Evolutionary conservation across 1,284 basidiomycete genomes (phyloP).

Genomic region (Microbotryum silenes-acaulis): DNA sequence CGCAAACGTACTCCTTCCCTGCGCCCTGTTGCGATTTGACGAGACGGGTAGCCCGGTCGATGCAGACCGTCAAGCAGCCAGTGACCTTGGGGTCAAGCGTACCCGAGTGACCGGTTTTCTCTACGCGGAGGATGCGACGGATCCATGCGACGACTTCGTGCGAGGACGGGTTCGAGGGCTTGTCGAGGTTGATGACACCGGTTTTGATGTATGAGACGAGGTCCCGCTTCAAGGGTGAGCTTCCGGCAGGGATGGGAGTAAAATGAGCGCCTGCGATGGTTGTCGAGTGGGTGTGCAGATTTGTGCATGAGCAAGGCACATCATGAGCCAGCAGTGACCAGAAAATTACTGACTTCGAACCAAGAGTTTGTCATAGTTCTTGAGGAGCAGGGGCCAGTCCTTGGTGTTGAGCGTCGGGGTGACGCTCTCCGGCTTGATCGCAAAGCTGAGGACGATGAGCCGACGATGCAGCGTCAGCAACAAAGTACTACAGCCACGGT

Average conservation of each 20-base stretch:
- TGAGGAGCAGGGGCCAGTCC: conserved; percentile 94
- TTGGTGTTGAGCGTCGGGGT: conserved; percentile 63
- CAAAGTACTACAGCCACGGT: neutral
- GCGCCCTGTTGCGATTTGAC: conserved; percentile 93
- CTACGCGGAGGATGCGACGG: conserved; percentile 85
- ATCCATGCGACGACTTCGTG: conserved; percentile 99
- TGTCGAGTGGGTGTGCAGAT: conserved; percentile 53
- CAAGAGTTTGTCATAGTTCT: conserved; percentile 86
- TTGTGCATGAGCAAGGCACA: neutral
- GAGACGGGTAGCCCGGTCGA: conserved; percentile 98
- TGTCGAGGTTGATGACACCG: conserved; percentile 98
- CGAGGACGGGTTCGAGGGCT: conserved; percentile 99
- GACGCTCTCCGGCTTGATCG: conserved; percentile 43
- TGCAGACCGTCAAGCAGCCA: conserved; percentile 96
- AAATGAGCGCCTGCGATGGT: conserved; percentile 78
- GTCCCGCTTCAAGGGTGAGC: conserved; percentile 77
- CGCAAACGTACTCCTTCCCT: conserved; percentile 99
- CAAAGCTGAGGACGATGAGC: conserved; percentile 34
- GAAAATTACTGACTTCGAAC: conserved; percentile 26
- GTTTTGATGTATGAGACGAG: conserved; percentile 86
- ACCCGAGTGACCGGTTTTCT: conserved; percentile 97
- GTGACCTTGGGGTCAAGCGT: conserved; percentile 99
- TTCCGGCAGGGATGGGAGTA: conserved; percentile 74
- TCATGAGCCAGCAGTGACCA: neutral
- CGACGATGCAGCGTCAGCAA: conserved; percentile 26